Evolutionary conservation across 1,284 basidiomycete genomes (phyloP), one percentile per base, ranked within the genome.

Genomic region (Fistulina hepatica): DNA sequence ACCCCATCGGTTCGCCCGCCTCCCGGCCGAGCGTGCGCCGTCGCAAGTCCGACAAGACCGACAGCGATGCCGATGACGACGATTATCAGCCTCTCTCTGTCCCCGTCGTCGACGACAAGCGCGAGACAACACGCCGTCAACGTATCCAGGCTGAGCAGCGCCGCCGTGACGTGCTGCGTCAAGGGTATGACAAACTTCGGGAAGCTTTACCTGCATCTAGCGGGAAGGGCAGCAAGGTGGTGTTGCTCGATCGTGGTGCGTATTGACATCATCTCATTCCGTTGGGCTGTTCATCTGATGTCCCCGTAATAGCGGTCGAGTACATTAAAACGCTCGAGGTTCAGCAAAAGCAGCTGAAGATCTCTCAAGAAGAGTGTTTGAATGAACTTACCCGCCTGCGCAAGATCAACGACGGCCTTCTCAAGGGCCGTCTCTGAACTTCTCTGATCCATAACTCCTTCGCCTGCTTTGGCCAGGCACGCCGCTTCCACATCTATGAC

Each of bases 141-240:
- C 81, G 83, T 60, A 88, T 85, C 62, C 81, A 84, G 66, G 85
- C 81, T 19, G 80, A 83, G 64, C 83, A 92, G 67, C 70, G 84
- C 49, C 73, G 85, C 51, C 76, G 86, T 34, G 83, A 91, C 51
- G 85, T 90, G 61, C 78, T 91, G 51, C 68, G 84, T 40, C 83
- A 89, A 43, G 86, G 86, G 41, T 92, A 91, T 61, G 73, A 78
- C 52, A 71, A 80, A 41, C 76, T 92, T 59, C 86, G 85, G 69
- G 81, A 84, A 48, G 79, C 77, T 37, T 75, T 92, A 44, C 88
- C 88, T 17, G 65, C 76, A 39, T 82, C 81, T 34, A 86, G 84
- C 65, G 85, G 90, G 69, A 84, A 89, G 67, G 77, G 79, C 12
- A 85, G 81, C 71, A 91, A 92, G 64, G 80, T 86, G 37, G 81